A percentile compares a stretch with the other conserved stretches of the same genome.
phyloP scores from a whole-genome alignment of 306 rosid genomes.

The Clitoria ternatea region DNA sequence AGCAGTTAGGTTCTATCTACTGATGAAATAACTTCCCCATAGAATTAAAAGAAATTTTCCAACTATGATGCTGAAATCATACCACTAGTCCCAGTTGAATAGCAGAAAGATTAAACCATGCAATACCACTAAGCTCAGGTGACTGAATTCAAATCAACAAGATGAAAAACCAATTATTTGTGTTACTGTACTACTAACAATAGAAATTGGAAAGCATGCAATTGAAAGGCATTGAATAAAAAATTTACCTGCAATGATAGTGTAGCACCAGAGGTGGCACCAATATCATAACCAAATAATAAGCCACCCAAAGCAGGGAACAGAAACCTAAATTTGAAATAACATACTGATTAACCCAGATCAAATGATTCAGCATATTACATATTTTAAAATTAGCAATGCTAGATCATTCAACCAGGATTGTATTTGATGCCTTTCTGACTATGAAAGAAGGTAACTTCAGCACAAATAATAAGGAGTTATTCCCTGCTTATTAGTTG shows the following conservation, averaged over 20 bases:
- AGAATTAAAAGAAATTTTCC: not conserved
- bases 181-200: not conserved
- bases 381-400: not conserved
- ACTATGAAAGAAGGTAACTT: not conserved
- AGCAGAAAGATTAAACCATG: conserved; percentile 79
- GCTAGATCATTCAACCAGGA: not conserved
- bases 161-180: not conserved
- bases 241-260: conserved; percentile 72
- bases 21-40: conserved; percentile 3
- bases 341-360: not conserved
- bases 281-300: conserved; percentile 92
- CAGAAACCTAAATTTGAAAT: conserved; percentile 59
- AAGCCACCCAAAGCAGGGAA: conserved; percentile 98
- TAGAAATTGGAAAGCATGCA: not conserved
- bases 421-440: not conserved
- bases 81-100: conserved; percentile 96
- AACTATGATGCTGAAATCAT: conserved; percentile 28
- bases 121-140: conserved; percentile 78
- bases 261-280: conserved; percentile 95
- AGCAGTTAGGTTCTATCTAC: conserved; percentile 8
- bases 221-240: conserved; percentile 12
- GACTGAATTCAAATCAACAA: conserved; percentile 53
- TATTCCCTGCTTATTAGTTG: not conserved
- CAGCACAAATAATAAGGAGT: not conserved
- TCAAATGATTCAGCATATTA: not conserved